These are phyloP conservation scores for Dacryopinax spathularia DNA, from an alignment of 768 basidiomycete genomes.

Conservation along the genomic window DNA sequence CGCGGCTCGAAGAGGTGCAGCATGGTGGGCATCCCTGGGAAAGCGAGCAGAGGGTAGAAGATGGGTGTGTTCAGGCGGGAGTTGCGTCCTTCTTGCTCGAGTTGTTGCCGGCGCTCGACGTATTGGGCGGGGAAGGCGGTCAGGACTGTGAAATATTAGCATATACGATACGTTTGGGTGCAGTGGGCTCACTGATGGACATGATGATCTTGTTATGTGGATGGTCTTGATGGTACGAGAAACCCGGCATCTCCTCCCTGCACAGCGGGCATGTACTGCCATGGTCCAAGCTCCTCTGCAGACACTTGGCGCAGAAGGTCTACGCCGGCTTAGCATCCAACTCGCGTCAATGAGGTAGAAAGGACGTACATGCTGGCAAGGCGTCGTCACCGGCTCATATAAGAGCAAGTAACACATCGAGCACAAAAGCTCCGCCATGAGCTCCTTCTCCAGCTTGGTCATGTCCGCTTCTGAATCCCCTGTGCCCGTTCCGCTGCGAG, in stretches of 20 bases:
- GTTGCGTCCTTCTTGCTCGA: constrained; percentile 64
- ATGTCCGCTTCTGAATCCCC: neutral
- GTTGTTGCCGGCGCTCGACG: constrained; percentile 45
- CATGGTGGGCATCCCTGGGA: constrained; percentile 79
- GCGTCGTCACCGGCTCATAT: constrained; percentile 78
- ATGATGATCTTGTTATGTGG: constrained; percentile 56
- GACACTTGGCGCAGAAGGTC: constrained; percentile 84
- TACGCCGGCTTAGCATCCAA: constrained; percentile 20
- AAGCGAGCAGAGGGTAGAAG: constrained; percentile 77
- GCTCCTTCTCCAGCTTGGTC: constrained; percentile 23
- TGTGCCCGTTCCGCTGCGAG: neutral
- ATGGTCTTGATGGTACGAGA: constrained; percentile 67
- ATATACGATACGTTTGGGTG: constrained; percentile 8
- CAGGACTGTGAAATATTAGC: constrained; percentile 34
- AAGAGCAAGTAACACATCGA: constrained; percentile 81
- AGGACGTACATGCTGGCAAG: constrained; percentile 77
- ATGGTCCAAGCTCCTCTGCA: constrained; percentile 84
- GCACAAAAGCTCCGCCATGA: constrained; percentile 59
- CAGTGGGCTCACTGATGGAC: constrained; percentile 39
- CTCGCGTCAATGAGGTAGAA: constrained; percentile 3
- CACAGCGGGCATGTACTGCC: constrained; percentile 71
- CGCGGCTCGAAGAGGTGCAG: constrained; percentile 91
- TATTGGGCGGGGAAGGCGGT: constrained; percentile 54
- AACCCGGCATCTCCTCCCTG: constrained; percentile 58
- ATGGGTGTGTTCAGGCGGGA: constrained; percentile 76